Evolutionary conservation across 257 asterid species (phyloP), one percentile per base, ranked within the genome.

Genomic region (Gentiana straminea): DNA sequence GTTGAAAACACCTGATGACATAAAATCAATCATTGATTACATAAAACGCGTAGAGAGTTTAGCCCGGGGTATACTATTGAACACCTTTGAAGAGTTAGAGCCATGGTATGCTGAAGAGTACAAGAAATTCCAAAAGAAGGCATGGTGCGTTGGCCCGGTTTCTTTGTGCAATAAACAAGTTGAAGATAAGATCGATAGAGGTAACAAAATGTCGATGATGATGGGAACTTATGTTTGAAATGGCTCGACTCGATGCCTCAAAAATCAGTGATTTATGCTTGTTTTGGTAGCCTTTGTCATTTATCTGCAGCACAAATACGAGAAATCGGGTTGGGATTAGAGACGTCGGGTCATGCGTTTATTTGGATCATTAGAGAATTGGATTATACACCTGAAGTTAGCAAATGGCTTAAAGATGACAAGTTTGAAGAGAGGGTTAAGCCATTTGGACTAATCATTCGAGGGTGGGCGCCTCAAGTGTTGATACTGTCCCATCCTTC

Each of bases 111-210:
- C 72, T 8, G 77, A 71, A 1, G 66, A 47, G 6, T 74, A 24
- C 52, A 69, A 54, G 57, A 59, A 57, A 59, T 58, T 53, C n/a
- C 57, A 46, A 33, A 66, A 67, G 7, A 77, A 66, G 3, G 64
- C 75, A 4, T 82, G 80, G 84, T 77, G 82, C 70, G 57, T 80
- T 38, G 92, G 92, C 5, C 87, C 92, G 3, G 77, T 75, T 5
- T 77, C 79, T 3, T 37, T 73, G 10, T 63, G 66, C 36, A 64
- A 55, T 9, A 10, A 34, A 53, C 76, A 77, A 3, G 60, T 49
- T 66, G 78, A 68, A 34, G 67, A 54, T 33, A 62, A 53, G 54
- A 33, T 62, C 0, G 65, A 62, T 8, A 77, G 80, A 49, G 84
- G 87, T 9, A 66, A 65, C 68, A 72, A 60, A 24, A 46, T 79